These are phyloP conservation scores for Ustanciosporium gigantosporum DNA, from an alignment of 1,284 basidiomycete genomes.

Conservation along the genomic window DNA sequence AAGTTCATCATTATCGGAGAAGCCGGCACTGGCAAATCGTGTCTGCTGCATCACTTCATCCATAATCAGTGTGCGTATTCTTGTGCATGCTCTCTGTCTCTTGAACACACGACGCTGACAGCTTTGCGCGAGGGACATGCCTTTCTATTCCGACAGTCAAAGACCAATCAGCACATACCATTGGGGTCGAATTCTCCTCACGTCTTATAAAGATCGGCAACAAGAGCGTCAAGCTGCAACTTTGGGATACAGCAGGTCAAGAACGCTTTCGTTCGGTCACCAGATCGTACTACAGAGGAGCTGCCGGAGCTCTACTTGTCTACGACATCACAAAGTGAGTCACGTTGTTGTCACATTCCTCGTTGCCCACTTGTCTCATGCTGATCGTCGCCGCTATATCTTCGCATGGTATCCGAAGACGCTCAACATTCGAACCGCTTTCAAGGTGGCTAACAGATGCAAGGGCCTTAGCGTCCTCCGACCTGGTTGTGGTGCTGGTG, in stretches of 20 bases:
- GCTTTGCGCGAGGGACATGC: no score
- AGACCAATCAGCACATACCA: slow-evolving; percentile 94
- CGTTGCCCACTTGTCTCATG: neutral
- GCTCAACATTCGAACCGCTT: slow-evolving; percentile 73
- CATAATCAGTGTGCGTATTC: slow-evolving; percentile 86
- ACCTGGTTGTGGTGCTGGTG: slow-evolving; percentile 86
- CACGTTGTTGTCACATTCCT: neutral
- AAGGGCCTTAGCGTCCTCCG: slow-evolving; percentile 79
- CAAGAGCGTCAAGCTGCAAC: slow-evolving; percentile 83
- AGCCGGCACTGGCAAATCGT: slow-evolving; percentile 94
- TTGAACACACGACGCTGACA: slow-evolving; percentile 1
- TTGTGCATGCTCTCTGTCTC: no score
- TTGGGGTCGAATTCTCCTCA: slow-evolving; percentile 93
- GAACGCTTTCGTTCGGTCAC: slow-evolving; percentile 78
- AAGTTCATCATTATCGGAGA: slow-evolving; percentile 97
- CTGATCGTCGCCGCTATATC: neutral
- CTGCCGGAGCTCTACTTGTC: slow-evolving; percentile 74
- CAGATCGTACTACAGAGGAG: slow-evolving; percentile 91
- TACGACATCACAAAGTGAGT: slow-evolving; percentile 90
- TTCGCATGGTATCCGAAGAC: slow-evolving; percentile 36
- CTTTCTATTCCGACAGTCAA: slow-evolving; percentile 75
- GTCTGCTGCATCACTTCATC: slow-evolving; percentile 90
- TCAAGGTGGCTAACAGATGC: slow-evolving; percentile 89
- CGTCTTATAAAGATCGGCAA: slow-evolving; percentile 84
- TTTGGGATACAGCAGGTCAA: slow-evolving; percentile 56